Percentiles rank a stretch among this genome's conserved stretches.
These are phyloP conservation scores for Abelmoschus esculentus DNA, from an alignment of 345 rosid species.

Conservation along the genomic window DNA sequence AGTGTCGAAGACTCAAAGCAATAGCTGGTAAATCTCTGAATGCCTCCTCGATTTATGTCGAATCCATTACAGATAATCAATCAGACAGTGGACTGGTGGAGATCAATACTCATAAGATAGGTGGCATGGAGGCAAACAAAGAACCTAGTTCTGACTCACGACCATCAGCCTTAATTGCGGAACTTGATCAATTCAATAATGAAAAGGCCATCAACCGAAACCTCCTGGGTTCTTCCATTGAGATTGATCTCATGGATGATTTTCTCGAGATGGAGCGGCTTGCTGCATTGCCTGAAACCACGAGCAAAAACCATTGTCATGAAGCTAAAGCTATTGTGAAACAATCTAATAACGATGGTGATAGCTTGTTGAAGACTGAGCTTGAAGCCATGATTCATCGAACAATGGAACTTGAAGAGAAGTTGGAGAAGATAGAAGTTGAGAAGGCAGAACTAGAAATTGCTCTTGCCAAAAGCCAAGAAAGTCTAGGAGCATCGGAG, in stretches of 20 bases:
- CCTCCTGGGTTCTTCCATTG: conserved; percentile 30
- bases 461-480: conserved; percentile 41
- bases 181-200: conserved; percentile 43
- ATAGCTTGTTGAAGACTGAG: conserved; percentile 40
- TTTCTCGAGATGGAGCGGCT: conserved; percentile 95
- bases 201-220: conserved; percentile 34
- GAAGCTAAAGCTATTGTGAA: conserved; percentile 31
- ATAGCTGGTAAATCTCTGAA: conserved; percentile 33
- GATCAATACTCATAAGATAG: conserved; percentile 24
- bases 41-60: conserved; percentile 46
- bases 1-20: conserved; percentile 62
- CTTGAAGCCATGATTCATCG: conserved; percentile 33
- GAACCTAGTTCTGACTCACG: conserved; percentile 48
- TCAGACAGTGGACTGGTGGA: conserved; percentile 51
- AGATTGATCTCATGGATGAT: conserved; percentile 83
- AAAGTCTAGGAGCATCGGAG: conserved; percentile 33
- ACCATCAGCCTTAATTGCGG: conserved; percentile 41
- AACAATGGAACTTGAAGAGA: conserved; percentile 37
- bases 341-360: conserved; percentile 23
- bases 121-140: conserved; percentile 17
- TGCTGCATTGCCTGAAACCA: conserved; percentile 59
- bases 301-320: conserved; percentile 18
- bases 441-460: conserved; percentile 51
- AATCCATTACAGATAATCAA: conserved; percentile 53
- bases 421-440: conserved; percentile 28